These are phyloP conservation scores for Favolaschia claudopus DNA, from an alignment of 768 basidiomycete species.

Conservation along the genomic window DNA sequence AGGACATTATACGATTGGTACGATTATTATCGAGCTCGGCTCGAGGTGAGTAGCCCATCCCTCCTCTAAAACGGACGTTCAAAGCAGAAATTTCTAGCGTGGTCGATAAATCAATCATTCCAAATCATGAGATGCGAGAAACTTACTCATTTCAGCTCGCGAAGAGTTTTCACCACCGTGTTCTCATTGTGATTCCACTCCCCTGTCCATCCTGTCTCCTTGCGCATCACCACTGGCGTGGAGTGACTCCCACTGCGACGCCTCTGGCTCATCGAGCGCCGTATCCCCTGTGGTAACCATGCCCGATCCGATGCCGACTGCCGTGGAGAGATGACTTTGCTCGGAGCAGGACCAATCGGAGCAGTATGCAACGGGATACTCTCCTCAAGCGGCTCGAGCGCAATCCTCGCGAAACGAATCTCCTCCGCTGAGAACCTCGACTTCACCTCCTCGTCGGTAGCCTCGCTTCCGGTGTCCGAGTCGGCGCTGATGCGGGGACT, in stretches of 20 bases:
- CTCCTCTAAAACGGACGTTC: too few species aligned
- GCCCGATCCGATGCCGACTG: neutral
- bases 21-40: too few species aligned
- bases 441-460: neutral
- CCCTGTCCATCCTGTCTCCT: constrained; percentile 17
- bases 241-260: neutral
- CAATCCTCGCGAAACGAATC: neutral
- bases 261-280: neutral
- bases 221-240: neutral
- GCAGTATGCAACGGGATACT: neutral
- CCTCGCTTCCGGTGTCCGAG: neutral
- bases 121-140: too few species aligned
- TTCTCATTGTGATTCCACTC: constrained; percentile 23
- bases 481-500: neutral
- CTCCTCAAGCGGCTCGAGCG: neutral
- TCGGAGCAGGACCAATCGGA: neutral
- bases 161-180: constrained; percentile 1
- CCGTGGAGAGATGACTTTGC: too few species aligned
- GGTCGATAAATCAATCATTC: too few species aligned
- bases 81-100: too few species aligned
- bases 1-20: too few species aligned
- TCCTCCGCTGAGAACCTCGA: too few species aligned
- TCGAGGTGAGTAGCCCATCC: too few species aligned
- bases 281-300: neutral
- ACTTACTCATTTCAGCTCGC: constrained; percentile 12